A percentile compares a stretch with the other conserved stretches of the same genome.
Conservation (phyloP, 1,139 yeast genomes). For the Wickerhamiella infanticola region DNA sequence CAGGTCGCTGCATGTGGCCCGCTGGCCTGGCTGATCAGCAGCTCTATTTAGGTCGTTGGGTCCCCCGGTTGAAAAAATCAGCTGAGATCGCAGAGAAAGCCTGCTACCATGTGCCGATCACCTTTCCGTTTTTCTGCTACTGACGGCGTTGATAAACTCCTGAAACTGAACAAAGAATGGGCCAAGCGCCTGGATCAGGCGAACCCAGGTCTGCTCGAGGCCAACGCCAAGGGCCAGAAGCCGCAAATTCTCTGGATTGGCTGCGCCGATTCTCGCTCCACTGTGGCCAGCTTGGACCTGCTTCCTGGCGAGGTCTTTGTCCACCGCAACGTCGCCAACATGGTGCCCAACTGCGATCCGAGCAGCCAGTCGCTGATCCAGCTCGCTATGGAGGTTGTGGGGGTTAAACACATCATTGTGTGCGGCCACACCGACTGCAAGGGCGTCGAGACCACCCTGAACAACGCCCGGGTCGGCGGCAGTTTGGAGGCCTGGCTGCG, state of each 20-base stretch:
- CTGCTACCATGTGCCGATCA: slow-evolving; percentile 2
- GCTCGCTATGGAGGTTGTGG: slow-evolving; percentile 76
- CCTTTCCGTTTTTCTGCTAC: slow-evolving; percentile 19
- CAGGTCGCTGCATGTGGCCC: background rate
- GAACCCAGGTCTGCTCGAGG: slow-evolving; percentile 49
- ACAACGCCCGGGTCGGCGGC: slow-evolving; percentile 55
- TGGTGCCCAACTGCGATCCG: slow-evolving; percentile 55
- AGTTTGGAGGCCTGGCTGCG: slow-evolving; percentile 66
- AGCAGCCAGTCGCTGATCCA: slow-evolving; percentile 74
- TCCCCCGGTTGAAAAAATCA: too few relatives aligned
- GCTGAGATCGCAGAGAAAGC: too few relatives aligned
- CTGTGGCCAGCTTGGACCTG: slow-evolving; percentile 62
- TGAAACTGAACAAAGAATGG: slow-evolving; percentile 53
- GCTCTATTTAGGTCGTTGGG: too few relatives aligned
- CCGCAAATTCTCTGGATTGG: slow-evolving; percentile 96
- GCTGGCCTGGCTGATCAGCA: too few relatives aligned
- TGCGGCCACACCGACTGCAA: slow-evolving; percentile 99
- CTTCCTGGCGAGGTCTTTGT: slow-evolving; percentile 87
- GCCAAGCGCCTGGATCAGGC: slow-evolving; percentile 43
- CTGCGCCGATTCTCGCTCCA: slow-evolving; percentile 86
- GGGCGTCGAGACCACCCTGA: slow-evolving; percentile 78
- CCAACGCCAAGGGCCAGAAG: slow-evolving; percentile 70
- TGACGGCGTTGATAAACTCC: slow-evolving; percentile 38
- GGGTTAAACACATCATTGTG: slow-evolving; percentile 68
- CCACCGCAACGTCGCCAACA: slow-evolving; percentile 85